Evolutionary conservation across 768 basidiomycete species (phyloP).

Genomic region (Goffeauzyma gilvescens): DNA sequence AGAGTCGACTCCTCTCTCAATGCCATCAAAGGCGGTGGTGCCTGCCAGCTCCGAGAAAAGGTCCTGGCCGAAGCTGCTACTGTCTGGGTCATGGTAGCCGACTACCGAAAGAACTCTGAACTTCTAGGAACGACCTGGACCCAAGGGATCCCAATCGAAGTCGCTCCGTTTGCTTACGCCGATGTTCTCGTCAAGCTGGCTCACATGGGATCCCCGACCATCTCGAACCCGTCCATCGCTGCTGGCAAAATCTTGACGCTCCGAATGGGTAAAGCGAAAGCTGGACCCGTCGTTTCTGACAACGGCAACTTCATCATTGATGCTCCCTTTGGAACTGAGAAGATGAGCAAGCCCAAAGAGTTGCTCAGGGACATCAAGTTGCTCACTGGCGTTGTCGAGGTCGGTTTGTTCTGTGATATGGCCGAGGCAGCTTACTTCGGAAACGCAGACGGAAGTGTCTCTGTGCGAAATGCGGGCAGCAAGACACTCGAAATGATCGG

Average conservation of each 20-base stretch:
- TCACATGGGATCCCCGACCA: constrained; percentile 23
- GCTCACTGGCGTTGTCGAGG: constrained; percentile 95
- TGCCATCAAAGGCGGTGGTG: constrained; percentile 92
- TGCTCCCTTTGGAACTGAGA: constrained; percentile 59
- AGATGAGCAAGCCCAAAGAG: constrained; percentile 46
- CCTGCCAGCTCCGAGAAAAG: constrained; percentile 90
- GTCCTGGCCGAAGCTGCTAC: constrained; percentile 89
- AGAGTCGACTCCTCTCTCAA: constrained; percentile 75
- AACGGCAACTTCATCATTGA: constrained; percentile 98
- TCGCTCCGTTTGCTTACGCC: constrained; percentile 87
- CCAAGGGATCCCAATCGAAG: constrained; percentile 85
- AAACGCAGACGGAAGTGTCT: constrained; percentile 18
- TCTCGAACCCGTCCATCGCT: constrained; percentile 10
- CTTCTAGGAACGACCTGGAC: constrained; percentile 61
- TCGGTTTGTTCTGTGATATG: constrained; percentile 62
- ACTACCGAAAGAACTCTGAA: constrained; percentile 80
- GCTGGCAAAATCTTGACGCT: constrained; percentile 43
- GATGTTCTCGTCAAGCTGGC: constrained; percentile 59
- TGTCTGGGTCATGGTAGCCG: constrained; percentile 79
- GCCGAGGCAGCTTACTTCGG: constrained; percentile 86
- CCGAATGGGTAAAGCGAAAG: constrained; percentile 72
- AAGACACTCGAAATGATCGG: no score
- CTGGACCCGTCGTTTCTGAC: constrained; percentile 89
- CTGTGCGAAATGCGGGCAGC: constrained; percentile 2
- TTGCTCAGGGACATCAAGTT: constrained; percentile 42